These are phyloP conservation scores for Lasiosphaeris hirsuta DNA, from an alignment of 495 filamentous ascomycete genomes.

Conservation along the genomic window DNA sequence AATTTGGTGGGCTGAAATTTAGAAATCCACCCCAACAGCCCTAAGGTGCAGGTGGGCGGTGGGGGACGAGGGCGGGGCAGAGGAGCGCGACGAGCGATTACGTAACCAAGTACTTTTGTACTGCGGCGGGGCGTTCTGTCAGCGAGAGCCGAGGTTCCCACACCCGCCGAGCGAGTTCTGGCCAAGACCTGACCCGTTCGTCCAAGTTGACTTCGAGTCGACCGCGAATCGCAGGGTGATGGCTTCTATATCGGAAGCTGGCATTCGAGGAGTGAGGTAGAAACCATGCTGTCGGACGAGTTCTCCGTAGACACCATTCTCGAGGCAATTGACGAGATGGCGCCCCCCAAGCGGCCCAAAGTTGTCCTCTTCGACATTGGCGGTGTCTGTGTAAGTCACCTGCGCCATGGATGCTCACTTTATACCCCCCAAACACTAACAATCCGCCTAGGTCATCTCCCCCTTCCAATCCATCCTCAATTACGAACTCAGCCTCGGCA, in stretches of 20 bases:
- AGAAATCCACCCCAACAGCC: constrained; percentile 28
- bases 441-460: constrained; percentile 66
- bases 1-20: constrained; percentile 35
- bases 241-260: neutral
- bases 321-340: constrained; percentile 29
- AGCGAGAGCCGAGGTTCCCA: constrained; percentile 23
- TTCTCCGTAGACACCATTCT: constrained; percentile 24
- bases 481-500: constrained; percentile 71
- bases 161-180: neutral
- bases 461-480: constrained; percentile 90
- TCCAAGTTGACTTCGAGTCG: neutral
- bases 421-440: constrained; percentile 15
- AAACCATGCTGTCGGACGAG: constrained; percentile 20
- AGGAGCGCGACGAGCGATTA: constrained; percentile 18
- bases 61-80: constrained; percentile 22
- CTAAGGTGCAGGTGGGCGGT: constrained; percentile 24
- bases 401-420: neutral
- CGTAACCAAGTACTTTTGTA: constrained; percentile 6
- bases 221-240: neutral
- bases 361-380: constrained; percentile 94
- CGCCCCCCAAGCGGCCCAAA: constrained; percentile 53
- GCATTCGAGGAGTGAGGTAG: neutral
- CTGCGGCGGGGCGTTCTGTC: neutral
- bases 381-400: constrained; percentile 83
- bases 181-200: neutral